These are phyloP conservation scores for Russula emetica DNA, from an alignment of 768 basidiomycete genomes.

Conservation along the genomic window DNA sequence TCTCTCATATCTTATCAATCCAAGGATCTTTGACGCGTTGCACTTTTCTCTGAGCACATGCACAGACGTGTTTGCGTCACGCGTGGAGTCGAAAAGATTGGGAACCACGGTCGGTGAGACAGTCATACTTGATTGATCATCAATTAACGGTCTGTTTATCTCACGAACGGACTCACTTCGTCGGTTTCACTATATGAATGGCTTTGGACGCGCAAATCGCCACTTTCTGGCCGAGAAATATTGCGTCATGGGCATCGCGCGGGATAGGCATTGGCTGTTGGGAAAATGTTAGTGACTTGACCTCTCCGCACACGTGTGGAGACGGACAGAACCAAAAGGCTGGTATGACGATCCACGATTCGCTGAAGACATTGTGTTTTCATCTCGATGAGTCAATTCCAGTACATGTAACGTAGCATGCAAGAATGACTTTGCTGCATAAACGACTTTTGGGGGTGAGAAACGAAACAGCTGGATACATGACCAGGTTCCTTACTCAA, in stretches of 20 bases:
- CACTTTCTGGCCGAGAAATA: conserved; percentile 55
- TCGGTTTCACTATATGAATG: conserved; percentile 62
- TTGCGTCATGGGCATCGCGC: conserved; percentile 61
- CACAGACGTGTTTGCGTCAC: conserved; percentile 37
- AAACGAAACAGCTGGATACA: background rate
- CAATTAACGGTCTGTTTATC: background rate
- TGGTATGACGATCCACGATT: conserved; percentile 47
- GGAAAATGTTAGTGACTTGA: background rate
- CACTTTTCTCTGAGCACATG: conserved; percentile 54
- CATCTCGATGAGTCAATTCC: conserved; percentile 48
- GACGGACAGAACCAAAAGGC: conserved; percentile 60
- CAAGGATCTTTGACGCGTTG: conserved; percentile 58
- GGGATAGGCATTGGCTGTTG: conserved; percentile 63
- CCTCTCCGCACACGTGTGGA: conserved; percentile 1
- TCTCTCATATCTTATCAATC: conserved; percentile 52
- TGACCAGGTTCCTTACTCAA: conserved; percentile 44
- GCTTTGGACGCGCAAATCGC: conserved; percentile 63
- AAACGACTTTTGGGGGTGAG: conserved; percentile 50
- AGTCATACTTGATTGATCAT: conserved; percentile 36
- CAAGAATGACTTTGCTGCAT: conserved; percentile 57
- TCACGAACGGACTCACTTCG: conserved; percentile 46
- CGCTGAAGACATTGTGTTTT: conserved; percentile 37
- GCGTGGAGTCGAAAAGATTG: conserved; percentile 45
- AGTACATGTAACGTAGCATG: conserved; percentile 57
- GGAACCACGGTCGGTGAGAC: conserved; percentile 50